Percentiles rank a stretch among this genome's conserved stretches.
Evolutionary conservation across 2,329 filamentous ascomycete genomes (phyloP).

Genomic region (Bretziella fagacearum): DNA sequence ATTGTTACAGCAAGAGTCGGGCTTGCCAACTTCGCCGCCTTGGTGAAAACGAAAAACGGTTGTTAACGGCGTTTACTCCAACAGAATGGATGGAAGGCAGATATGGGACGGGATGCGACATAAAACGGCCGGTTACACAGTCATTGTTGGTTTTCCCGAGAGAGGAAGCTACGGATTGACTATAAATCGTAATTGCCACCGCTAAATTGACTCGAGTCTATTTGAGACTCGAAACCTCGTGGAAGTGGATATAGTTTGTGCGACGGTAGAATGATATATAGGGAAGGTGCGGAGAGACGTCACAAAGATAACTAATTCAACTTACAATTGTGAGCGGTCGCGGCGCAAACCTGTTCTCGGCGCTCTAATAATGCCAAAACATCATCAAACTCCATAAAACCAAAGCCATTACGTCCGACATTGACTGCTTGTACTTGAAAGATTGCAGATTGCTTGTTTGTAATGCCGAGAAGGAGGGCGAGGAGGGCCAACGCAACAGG

Average conservation of each 20-base stretch:
- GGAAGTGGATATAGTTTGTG: too few species aligned
- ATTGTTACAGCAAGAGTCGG: conserved; percentile 27
- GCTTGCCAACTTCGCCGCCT: conserved; percentile 28
- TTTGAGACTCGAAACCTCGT: too few species aligned
- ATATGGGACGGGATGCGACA: too few species aligned
- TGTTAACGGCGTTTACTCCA: too few species aligned
- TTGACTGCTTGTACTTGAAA: background rate
- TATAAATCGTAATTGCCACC: too few species aligned
- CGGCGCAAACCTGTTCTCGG: conserved; percentile 1
- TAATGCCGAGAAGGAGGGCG: background rate
- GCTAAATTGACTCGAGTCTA: too few species aligned
- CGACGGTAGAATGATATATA: too few species aligned
- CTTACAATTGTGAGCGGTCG: conserved; percentile 8
- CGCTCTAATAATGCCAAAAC: background rate
- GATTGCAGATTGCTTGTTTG: background rate
- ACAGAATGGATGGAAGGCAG: too few species aligned
- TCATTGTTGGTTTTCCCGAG: too few species aligned
- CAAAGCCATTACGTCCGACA: conserved; percentile 1
- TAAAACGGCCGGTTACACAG: too few species aligned
- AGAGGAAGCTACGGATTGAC: too few species aligned
- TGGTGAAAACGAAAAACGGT: background rate
- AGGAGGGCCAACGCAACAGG: background rate
- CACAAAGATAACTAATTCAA: background rate
- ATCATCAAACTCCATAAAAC: conserved; percentile 1
- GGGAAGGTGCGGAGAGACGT: background rate